Evolutionary conservation across 805 yeast genomes (phyloP), one percentile per base, ranked within the genome.

Genomic region (Grigorovia humatica): DNA sequence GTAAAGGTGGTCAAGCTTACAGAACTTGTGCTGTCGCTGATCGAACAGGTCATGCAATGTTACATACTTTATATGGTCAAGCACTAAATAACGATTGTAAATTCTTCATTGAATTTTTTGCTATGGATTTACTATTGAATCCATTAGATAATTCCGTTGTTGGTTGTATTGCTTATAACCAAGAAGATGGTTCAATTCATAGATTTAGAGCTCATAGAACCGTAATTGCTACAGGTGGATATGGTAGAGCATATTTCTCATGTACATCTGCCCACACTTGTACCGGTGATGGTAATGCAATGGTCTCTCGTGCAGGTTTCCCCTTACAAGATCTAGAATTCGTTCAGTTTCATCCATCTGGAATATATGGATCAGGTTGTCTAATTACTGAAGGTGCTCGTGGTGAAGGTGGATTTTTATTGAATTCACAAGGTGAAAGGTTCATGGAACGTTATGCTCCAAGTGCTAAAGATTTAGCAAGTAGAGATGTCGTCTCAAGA

Each of bases 381-480:
- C 77, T 91, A 76, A 93, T 93, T 71, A 93, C 99, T 52, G 99
- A 93, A 75, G 99, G 99, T 76, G 96, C 97, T 60, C 86, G 99
- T 79, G 99, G 99, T 80, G 99, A 93, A 78, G 99, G 99, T 82
- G 99, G 99, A 58, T 93, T 81, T 80, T 78, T 91, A 70, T 79
- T 91, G 58, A 91, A 91, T 80, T 81, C 89, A 60, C 96, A 93
- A 75, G 99, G 99, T 79, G 99, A 91, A 77, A 84, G 99, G 73
- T 91, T 91, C 73, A 91, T 91, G 99, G 99, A 91, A 78, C 85
- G 99, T 74, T 91, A 91, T 69, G 99, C 99, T 52, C 99, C 99
- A 59, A 85, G 90, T 51, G 98, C 98, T 60, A 93, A 91, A 78
- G 99, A 91, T 75, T 79, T 91, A 71, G 99, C 99, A 53, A 89